phyloP scores from a whole-genome alignment of 495 filamentous ascomycete genomes.

The Penicillium malachiteum region DNA sequence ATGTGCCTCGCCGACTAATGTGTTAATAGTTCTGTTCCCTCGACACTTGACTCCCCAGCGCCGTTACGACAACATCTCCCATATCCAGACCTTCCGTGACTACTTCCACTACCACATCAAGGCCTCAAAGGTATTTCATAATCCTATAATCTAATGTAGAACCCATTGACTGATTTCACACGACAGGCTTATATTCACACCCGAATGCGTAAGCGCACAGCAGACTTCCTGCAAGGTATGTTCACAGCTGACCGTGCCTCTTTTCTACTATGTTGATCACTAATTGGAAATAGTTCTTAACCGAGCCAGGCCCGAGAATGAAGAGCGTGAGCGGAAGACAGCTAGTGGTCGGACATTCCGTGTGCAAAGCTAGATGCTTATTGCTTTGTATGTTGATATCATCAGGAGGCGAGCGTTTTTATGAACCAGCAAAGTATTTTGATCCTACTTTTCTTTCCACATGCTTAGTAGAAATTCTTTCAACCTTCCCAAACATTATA shows the following conservation, averaged over 20 bases:
- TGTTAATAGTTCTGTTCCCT: constrained; percentile 80
- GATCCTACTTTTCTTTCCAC: background rate
- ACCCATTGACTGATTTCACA: constrained; percentile 7
- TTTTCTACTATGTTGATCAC: constrained; percentile 3
- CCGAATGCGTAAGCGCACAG: constrained; percentile 92
- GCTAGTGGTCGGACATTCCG: constrained; percentile 94
- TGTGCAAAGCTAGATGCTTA: constrained; percentile 54
- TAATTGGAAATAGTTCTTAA: constrained; percentile 66
- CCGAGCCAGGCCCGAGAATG: constrained; percentile 86
- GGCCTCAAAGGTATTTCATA: constrained; percentile 72
- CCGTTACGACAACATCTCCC: constrained; percentile 91
- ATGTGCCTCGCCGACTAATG: background rate
- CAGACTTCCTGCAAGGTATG: constrained; percentile 94
- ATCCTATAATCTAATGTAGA: background rate
- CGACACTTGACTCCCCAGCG: constrained; percentile 87
- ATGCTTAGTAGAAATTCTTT: background rate
- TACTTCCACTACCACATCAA: constrained; percentile 99
- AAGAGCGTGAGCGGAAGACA: constrained; percentile 98
- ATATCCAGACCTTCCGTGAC: constrained; percentile 99
- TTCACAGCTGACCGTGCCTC: background rate
- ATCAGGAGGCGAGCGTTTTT: constrained; percentile 20
- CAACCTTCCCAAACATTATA: background rate
- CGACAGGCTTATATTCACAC: constrained; percentile 91
- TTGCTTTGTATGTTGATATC: constrained; percentile 21
- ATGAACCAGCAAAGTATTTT: constrained; percentile 23